Conservation (phyloP, 352 stramenopile species). For the Phytophthora hybrid region DNA sequence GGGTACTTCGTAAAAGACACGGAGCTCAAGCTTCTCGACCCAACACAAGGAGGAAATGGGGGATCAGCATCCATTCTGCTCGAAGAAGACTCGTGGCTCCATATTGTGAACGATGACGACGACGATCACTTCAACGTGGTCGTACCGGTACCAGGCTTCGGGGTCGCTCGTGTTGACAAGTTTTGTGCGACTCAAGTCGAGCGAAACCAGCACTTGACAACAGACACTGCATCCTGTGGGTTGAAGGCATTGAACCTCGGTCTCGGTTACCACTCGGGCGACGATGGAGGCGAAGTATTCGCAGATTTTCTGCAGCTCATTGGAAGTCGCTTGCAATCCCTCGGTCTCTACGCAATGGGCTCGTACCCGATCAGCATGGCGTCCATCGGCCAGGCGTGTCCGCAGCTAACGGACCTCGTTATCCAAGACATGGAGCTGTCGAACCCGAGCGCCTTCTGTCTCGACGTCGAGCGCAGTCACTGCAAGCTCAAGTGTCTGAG, state of each 20-base stretch:
- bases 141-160: constrained; percentile 45
- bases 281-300: constrained; percentile 28
- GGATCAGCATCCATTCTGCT: constrained; percentile 12
- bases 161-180: constrained; percentile 17
- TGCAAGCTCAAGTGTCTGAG: constrained; percentile 26
- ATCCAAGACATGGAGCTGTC: constrained; percentile 38
- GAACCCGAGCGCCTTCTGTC: constrained; percentile 19
- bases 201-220: not conserved
- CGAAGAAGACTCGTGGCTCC: constrained; percentile 28
- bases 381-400: constrained; percentile 28
- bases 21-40: constrained; percentile 12
- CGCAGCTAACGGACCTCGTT: constrained; percentile 34
- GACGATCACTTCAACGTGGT: constrained; percentile 33
- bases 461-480: constrained; percentile 5
- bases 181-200: constrained; percentile 3
- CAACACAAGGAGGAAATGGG: not conserved
- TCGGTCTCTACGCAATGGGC: constrained; percentile 27
- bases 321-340: constrained; percentile 19
- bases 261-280: constrained; percentile 20
- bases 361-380: constrained; percentile 26
- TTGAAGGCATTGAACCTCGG: constrained; percentile 30
- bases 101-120: constrained; percentile 29
- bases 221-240: not conserved
- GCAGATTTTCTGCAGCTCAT: constrained; percentile 33
- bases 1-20: constrained; percentile 29